Percentiles rank a stretch among this genome's conserved stretches.
Evolutionary conservation across 2,329 filamentous ascomycete species (phyloP).

Genomic region (Cercospora beticola): DNA sequence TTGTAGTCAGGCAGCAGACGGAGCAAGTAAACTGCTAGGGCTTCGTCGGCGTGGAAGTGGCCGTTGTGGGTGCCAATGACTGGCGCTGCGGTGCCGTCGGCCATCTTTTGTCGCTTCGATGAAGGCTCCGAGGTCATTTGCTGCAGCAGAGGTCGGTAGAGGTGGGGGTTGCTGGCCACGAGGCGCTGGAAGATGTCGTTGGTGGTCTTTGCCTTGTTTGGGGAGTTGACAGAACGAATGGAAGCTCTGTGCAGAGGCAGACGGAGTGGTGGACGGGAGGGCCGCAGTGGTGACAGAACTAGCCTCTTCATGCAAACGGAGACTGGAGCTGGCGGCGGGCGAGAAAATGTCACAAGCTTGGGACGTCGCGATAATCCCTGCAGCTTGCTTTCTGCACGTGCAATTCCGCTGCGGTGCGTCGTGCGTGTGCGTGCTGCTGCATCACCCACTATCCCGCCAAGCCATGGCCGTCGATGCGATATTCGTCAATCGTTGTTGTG

Average conservation of each 20-base stretch:
- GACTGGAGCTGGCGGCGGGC: background rate
- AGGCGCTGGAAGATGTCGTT: constrained; percentile 18
- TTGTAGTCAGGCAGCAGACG: constrained; percentile 81
- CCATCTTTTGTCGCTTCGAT: constrained; percentile 82
- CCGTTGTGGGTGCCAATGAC: constrained; percentile 94
- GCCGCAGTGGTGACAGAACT: background rate
- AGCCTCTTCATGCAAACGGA: constrained; percentile 11
- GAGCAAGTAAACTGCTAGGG: constrained; percentile 93
- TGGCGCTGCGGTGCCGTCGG: constrained; percentile 39
- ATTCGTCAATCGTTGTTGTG: background rate
- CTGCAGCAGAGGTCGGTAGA: constrained; percentile 20
- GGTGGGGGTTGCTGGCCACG: constrained; percentile 16
- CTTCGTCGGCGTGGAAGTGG: constrained; percentile 98
- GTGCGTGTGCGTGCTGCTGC: background rate
- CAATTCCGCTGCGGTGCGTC: background rate
- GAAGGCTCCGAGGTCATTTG: constrained; percentile 31
- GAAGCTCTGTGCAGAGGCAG: constrained; percentile 1
- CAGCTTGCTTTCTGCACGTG: background rate
- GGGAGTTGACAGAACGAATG: background rate
- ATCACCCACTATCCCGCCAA: background rate
- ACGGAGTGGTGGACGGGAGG: background rate
- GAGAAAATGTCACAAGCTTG: constrained; percentile 1
- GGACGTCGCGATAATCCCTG: background rate
- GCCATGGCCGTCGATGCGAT: background rate
- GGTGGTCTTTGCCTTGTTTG: constrained; percentile 11